A percentile compares a stretch with the other conserved stretches of the same genome.
Conservation (phyloP, 2,329 filamentous ascomycete species). For the Myriosclerotinia duriaeana region DNA sequence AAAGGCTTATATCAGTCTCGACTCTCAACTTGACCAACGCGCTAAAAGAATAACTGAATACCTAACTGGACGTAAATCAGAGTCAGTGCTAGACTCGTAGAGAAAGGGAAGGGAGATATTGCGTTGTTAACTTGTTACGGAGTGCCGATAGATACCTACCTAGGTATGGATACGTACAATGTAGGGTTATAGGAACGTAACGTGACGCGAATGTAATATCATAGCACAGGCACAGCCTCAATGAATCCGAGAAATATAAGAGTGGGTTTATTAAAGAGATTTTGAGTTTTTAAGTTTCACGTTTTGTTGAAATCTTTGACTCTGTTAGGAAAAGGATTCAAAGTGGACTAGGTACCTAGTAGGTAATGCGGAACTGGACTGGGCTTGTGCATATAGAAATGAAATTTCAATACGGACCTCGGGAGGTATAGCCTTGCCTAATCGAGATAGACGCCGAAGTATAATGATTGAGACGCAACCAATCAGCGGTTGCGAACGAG, state of each 20-base stretch:
- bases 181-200: constrained; percentile 23
- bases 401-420: too few species aligned
- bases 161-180: constrained; percentile 5
- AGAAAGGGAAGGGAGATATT: neutral
- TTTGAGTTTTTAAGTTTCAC: neutral
- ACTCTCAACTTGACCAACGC: constrained; percentile 29
- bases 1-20: constrained; percentile 6
- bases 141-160: too few species aligned
- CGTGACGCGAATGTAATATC: constrained; percentile 23
- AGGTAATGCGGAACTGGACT: constrained; percentile 23
- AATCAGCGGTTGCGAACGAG: constrained; percentile 35
- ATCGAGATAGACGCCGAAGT: constrained; percentile 40
- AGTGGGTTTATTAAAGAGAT: neutral
- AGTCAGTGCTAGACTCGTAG: neutral
- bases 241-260: too few species aligned
- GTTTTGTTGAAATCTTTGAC: neutral
- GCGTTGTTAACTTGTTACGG: too few species aligned
- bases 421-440: constrained; percentile 38
- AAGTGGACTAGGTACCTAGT: neutral
- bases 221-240: constrained; percentile 28
- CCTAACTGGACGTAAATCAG: neutral
- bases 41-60: constrained; percentile 28
- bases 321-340: neutral
- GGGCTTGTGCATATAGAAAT: constrained; percentile 26
- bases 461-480: constrained; percentile 32